These are phyloP conservation scores for Clarireedia homoeocarpa DNA, from an alignment of 2,329 filamentous ascomycete genomes.

Conservation along the genomic window DNA sequence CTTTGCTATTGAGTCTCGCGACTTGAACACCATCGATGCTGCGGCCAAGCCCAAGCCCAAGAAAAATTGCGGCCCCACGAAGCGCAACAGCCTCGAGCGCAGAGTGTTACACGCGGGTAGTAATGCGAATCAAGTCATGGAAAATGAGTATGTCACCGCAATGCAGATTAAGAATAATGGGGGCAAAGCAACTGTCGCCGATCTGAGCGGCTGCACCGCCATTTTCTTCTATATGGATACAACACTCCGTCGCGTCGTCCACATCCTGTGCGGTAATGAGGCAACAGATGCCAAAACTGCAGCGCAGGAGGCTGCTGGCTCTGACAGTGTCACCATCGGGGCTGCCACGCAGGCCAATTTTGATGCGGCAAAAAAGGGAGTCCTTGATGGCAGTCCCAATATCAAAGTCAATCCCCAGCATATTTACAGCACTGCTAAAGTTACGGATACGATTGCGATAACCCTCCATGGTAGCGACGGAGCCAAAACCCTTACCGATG, in stretches of 20 bases:
- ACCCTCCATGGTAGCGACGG: not conserved
- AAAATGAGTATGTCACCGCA: slow-evolving; percentile 4
- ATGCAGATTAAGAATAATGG: not conserved
- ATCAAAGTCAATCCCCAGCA: not conserved
- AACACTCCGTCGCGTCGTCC: not conserved
- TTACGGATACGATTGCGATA: not conserved
- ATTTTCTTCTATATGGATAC: slow-evolving; percentile 1
- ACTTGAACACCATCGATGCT: not conserved
- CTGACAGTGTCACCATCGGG: not conserved
- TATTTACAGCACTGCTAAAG: not conserved
- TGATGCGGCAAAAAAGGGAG: not conserved
- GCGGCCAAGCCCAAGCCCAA: not conserved
- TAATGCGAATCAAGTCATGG: not conserved
- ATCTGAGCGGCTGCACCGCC: slow-evolving; percentile 2
- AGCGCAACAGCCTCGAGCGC: not conserved
- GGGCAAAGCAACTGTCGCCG: not conserved
- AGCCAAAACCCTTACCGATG: not conserved
- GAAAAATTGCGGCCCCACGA: not conserved
- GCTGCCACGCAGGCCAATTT: not conserved
- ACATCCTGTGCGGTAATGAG: slow-evolving; percentile 6
- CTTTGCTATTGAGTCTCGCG: not conserved
- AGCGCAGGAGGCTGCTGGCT: not conserved
- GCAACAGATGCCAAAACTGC: slow-evolving; percentile 4
- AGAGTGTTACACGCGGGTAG: not conserved
- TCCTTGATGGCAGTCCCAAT: not conserved